A percentile compares a stretch with the other conserved stretches of the same genome.
Evolutionary conservation across 441 rosid genomes (phyloP).

Genomic region (Syzygium syzygioides): DNA sequence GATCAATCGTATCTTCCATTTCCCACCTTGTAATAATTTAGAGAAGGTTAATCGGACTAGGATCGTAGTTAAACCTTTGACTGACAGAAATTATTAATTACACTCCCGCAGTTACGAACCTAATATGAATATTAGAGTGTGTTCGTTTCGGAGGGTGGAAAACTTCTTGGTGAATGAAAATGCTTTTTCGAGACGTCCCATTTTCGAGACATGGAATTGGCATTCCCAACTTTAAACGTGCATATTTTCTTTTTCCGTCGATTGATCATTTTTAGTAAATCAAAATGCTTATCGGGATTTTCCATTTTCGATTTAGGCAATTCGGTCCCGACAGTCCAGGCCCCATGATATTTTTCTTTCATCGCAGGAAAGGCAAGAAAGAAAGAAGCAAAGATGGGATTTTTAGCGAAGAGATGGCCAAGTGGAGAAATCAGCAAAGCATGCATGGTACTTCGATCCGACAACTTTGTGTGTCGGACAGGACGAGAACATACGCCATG

Average conservation of each 20-base stretch:
- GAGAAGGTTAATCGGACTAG: fast-evolving
- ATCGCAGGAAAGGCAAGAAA: too few species aligned
- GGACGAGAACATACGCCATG: not conserved
- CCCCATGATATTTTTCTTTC: not conserved
- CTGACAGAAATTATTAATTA: not conserved
- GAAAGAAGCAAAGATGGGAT: not conserved
- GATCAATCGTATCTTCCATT: not conserved
- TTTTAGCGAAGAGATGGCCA: not conserved
- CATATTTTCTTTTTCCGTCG: not conserved
- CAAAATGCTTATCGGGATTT: not conserved
- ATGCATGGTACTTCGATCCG: not conserved
- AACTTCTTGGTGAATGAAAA: too few species aligned
- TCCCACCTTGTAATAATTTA: fast-evolving
- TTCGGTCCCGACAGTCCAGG: not conserved
- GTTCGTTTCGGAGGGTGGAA: not conserved
- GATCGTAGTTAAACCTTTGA: not conserved
- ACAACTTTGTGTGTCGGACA: not conserved
- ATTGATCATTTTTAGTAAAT: not conserved
- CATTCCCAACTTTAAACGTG: not conserved
- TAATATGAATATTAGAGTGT: fast-evolving
- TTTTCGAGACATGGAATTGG: not conserved
- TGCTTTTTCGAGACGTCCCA: not conserved
- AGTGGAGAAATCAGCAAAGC: not conserved
- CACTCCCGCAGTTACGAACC: not conserved
- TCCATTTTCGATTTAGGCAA: too few species aligned